These are phyloP conservation scores for Dissophora globulifera DNA, from an alignment of 192 early-diverging fungal species.

Conservation along the genomic window DNA sequence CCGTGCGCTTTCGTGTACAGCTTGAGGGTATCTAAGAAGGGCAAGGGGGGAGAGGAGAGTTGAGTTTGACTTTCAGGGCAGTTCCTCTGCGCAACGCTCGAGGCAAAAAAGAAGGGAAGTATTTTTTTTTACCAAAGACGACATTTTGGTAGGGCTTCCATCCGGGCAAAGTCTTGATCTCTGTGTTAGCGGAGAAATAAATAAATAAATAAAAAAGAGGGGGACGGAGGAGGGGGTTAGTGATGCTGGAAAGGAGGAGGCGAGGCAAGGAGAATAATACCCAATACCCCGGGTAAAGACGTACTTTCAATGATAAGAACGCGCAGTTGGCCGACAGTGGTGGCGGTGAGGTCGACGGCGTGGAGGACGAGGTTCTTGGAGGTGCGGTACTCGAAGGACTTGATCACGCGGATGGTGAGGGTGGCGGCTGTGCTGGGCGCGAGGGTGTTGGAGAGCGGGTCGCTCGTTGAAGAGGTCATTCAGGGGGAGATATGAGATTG, in stretches of 20 bases:
- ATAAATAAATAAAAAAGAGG: no score
- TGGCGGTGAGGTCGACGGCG: constrained; percentile 71
- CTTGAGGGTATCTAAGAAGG: constrained; percentile 75
- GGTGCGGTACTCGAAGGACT: constrained; percentile 91
- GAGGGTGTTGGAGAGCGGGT: constrained; percentile 56
- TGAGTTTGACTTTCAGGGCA: not conserved
- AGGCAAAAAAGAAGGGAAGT: no score
- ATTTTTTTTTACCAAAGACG: constrained; percentile 74
- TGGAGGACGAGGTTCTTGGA: constrained; percentile 84
- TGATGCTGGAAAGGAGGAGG: not conserved
- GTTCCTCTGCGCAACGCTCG: no score
- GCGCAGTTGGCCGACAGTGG: constrained; percentile 74
- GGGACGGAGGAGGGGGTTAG: not conserved
- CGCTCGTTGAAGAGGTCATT: constrained; percentile 7
- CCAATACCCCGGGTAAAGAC: no score
- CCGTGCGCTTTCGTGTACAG: constrained; percentile 80
- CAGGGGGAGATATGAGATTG: no score
- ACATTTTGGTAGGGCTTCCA: constrained; percentile 77
- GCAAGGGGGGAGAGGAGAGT: not conserved
- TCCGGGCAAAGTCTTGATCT: constrained; percentile 67
- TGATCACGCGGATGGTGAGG: constrained; percentile 87
- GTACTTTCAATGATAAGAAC: constrained; percentile 65
- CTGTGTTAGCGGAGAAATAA: constrained; percentile 40
- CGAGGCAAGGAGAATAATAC: no score
- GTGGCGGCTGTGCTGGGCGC: constrained; percentile 64